These are phyloP conservation scores for Auricularia heimuer DNA, from an alignment of 768 basidiomycete species.

Conservation along the genomic window DNA sequence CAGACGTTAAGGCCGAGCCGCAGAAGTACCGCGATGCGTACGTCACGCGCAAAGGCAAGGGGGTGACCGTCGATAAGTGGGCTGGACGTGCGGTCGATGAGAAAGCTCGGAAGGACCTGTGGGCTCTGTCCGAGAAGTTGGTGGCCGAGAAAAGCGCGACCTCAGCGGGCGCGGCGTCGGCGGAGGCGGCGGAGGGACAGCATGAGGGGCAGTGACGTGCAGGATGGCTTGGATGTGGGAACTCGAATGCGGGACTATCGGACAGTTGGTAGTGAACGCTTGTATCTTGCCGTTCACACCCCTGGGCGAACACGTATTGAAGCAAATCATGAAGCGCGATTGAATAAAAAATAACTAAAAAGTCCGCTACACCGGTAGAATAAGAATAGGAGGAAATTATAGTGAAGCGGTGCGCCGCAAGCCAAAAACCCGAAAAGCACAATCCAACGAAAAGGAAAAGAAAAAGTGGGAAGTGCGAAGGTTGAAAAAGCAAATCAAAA, in stretches of 20 bases:
- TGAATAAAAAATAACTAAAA: too few relatives aligned
- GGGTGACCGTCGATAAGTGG: neutral
- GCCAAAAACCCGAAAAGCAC: neutral
- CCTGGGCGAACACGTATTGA: too few relatives aligned
- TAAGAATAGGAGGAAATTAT: neutral
- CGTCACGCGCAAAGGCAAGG: neutral
- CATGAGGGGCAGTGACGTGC: too few relatives aligned
- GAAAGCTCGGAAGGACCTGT: neutral
- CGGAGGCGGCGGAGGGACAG: too few relatives aligned
- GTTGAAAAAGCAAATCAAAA: neutral
- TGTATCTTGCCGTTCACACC: too few relatives aligned
- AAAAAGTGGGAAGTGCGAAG: neutral
- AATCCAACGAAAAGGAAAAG: neutral
- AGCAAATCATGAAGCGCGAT: too few relatives aligned
- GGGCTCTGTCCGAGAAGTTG: neutral
- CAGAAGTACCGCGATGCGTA: neutral
- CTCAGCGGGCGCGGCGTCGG: too few relatives aligned
- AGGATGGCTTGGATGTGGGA: too few relatives aligned
- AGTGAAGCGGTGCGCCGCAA: neutral
- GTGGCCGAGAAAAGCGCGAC: too few relatives aligned
- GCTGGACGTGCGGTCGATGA: neutral
- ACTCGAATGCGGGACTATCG: too few relatives aligned
- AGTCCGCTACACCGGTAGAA: neutral
- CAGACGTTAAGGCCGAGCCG: neutral
- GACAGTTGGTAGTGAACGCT: too few relatives aligned